Evolutionary conservation across 352 stramenopile species (phyloP), one percentile per base, ranked within the genome.

Genomic region (Phytophthora pisi): DNA sequence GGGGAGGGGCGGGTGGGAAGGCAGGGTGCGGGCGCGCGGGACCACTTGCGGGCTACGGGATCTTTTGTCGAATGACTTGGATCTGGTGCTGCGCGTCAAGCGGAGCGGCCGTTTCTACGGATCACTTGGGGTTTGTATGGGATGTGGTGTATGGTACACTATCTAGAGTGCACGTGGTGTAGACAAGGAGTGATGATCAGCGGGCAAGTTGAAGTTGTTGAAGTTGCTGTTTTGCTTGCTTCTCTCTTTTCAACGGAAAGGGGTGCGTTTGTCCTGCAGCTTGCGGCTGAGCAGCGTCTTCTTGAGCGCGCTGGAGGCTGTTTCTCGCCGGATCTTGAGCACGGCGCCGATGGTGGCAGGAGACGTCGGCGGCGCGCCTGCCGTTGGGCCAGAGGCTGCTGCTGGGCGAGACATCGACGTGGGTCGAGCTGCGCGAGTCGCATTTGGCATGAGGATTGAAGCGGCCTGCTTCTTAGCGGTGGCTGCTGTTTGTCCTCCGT

Each of bases 291-390:
- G 34, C 4, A 76, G 55, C 57, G 75, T 70, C 61, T 88, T 88
- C 72, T 87, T 88, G 16, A 88, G 61, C 18, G 72, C 61, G 31
- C 77, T 88, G 15, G 79, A 88, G 18, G 81, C 71, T 2, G 77
- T 88, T 66, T 90, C 79, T 5, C 75, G 73, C 20, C 81, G 67
- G 34, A 84, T 70, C 52, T 88, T 86, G 38, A 86, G 55, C 53
- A 69, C 58, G 34, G 57, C 36, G 13, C 50, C 51, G 2, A 61
- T 66, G 28, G 75, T 54, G 9, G 66, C 64, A 10, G 49, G 71
- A 5, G 66, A 23, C 1, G 64, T 52, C 5, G 61, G 15, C 4
- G 38, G 28, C 8, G 68, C 16, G 42, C 15, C 15, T 49, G 8
- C 38, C 31, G 31, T 36, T 36, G 31, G 31, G 31, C 7, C 40